These are phyloP conservation scores for Arbutus unedo DNA, from an alignment of 148 eudicot species.

Conservation along the genomic window DNA sequence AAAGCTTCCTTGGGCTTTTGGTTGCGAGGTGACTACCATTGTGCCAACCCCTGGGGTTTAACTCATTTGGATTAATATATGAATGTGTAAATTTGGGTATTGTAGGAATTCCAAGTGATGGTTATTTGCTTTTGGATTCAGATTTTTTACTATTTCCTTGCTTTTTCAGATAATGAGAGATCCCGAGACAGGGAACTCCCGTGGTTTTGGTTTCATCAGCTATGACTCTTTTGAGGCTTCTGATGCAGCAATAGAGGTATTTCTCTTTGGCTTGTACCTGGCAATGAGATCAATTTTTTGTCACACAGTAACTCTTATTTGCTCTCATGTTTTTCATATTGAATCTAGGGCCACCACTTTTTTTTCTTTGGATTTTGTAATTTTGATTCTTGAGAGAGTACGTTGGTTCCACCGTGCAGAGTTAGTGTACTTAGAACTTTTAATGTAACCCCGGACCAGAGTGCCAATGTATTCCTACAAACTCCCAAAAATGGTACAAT, in stretches of 20 bases:
- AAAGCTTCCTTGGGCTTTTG: no score
- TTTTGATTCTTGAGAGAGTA: neutral
- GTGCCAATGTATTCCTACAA: neutral
- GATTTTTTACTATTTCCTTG: neutral
- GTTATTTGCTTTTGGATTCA: conserved; percentile 18
- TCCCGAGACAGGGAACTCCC: conserved; percentile 94
- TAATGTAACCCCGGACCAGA: neutral
- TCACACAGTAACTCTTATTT: neutral
- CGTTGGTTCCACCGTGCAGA: neutral
- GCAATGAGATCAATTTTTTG: neutral
- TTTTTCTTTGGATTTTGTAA: neutral
- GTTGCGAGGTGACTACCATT: no score
- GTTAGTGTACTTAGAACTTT: neutral
- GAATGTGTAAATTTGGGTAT: neutral
- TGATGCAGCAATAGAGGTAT: conserved; percentile 94
- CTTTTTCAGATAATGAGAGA: conserved; percentile 90
- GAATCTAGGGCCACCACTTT: neutral
- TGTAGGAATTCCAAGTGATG: neutral
- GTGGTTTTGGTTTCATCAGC: conserved; percentile 96
- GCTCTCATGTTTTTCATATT: neutral
- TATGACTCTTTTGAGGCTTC: conserved; percentile 97
- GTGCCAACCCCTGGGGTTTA: no score
- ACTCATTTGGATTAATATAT: neutral
- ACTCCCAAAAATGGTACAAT: neutral
- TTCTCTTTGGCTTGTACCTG: neutral